Evolutionary conservation across 768 basidiomycete species (phyloP), one percentile per base, ranked within the genome.

Genomic region (Amanita rubescens): DNA sequence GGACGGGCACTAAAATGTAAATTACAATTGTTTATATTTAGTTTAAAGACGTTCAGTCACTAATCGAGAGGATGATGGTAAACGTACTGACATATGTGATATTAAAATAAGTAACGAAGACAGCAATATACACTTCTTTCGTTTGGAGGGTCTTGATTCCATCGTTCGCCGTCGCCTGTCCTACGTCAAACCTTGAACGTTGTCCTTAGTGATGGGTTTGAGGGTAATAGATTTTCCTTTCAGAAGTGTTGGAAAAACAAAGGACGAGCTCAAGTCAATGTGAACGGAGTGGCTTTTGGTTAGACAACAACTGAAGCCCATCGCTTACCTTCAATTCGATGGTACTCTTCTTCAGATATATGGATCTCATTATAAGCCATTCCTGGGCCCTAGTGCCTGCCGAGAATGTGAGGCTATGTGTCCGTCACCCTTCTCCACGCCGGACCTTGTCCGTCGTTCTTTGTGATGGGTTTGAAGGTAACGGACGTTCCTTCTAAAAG

Each of bases 281-380:
- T 74, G 79, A 12, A 69, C 78, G 64, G 77, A 62, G 79, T 81
- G 54, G 5, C 46, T 9, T 2, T 15, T 10, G 14, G 24, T 45
- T 30, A 27, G 33, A 25, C 14, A 2, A 35, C 19, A 2, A 85
- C 85, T 1, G 82, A 80, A 0, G 94, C 76, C 88, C 92, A 95
- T 48, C 74, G 75, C 59, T 84, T 78, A 11, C 69, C 67, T 72
- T 82, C 6, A 82, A 61, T 63, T 10, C 68, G 68, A 53, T 92
- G 84, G 34, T 78, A 81, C 58, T 90, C 81, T 51, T 82, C 70
- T 53, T 90, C 84, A 2, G 84, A 75, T 9, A 90, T 74, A n/a
- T 75, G 68, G 22, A 81, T 70, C 0, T 68, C 73, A n/a, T 72
- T 73, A 20, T 75, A 72, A 0, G 61, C 53, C 5, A 67, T 55